Base-by-base conservation (phyloP, 345 rosid genomes). In the Citrus hindsii region DNA sequence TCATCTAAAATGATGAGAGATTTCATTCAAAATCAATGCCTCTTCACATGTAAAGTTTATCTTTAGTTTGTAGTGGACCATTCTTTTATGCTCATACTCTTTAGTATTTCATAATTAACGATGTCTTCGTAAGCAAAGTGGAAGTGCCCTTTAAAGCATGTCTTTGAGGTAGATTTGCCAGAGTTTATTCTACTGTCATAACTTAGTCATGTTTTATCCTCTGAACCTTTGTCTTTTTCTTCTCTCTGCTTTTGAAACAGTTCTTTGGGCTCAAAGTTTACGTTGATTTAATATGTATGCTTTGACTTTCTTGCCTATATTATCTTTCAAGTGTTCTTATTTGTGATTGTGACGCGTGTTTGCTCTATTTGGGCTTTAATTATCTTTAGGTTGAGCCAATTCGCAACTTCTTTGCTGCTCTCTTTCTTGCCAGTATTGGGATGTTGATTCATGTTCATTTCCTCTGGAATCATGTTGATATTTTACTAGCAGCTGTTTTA, bases 401-500 rank as follows among this genome's bases (percentile, higher is more conserved):
- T 85, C 97, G 97, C 71, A 94, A 94, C 73, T 90, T 94, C 83
- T 94, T 94, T 86, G 98, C 98, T 76, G 97, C 98, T 33, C 90
- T 94, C 70, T 94, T 94, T 86, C 94, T 94, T 79, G 93, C 98
- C 79, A 94, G 98, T 80, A 92, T 94, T 12, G 98, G 98, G 76
- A 94, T 94, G 98, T 77, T 93, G 84, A 93, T 93, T 76, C 88
- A 93, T 82, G 89, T 93, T 79, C 98, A 93, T 76, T 93, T 93
- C 83, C 92, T 94, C 76, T 94, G 98, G 98, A 94, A 86, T 76
- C 98, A 94, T 79, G 94, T 94, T 72, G 98, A 94, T 79, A 92
- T 94, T 72, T 87, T 94, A 75, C 79, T 94, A 58, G 97, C 98
- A 63, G 91, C 98, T 42, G 98, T 94, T 59, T 70, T 94, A 75